Evolutionary conservation across 176 grass and related monocot species (phyloP), one percentile per base, ranked within the genome.

Genomic region (Aegilops bicornis): DNA sequence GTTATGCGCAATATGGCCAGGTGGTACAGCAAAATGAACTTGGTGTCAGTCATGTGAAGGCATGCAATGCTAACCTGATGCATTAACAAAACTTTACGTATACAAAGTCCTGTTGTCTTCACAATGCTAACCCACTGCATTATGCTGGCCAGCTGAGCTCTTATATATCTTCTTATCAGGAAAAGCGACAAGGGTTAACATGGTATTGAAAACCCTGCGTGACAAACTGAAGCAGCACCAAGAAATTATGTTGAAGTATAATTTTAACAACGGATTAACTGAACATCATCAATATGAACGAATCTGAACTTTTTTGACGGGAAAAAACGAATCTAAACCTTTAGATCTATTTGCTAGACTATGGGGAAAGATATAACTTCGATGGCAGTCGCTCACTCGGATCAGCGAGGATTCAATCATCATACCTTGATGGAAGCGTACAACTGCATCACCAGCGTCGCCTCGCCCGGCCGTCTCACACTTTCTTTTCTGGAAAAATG

Each of bases 41-140:
- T 67, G 92, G 96, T 67, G 90, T 96, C 83, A 98, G 96, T 85
- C 94, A 98, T 91, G 92, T 96, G 61, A 98, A 95, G 90, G 96
- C 79, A 92, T 87, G 91, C 80, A 10, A 64, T 79, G 56, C 30
- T 58, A 54, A 39, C 31, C n/a, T 35, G 12, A 83, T 15, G 45
- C 69, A 71, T 65, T 59, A 32, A 68, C 62, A 9, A 20, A 4
- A 73, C n/a, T 64, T 87, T 60, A 52, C 58, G 73, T 73, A 43
- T 60, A 74, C 36, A 24, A 35, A 14, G 40, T 67, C 10, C 5
- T 69, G 19, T 67, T 82, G 47, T 84, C 29, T 83, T n/a, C n/a
- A 17, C 22, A 24, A 0, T 78, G 64, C n/a, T n/a, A n/a, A n/a
- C n/a, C 7, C 20, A 19, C 81, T 42, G 40, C 73, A 65, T 86